These are phyloP conservation scores for Hammondia hammondi DNA, from an alignment of 169 alveolate genomes.

Conservation along the genomic window DNA sequence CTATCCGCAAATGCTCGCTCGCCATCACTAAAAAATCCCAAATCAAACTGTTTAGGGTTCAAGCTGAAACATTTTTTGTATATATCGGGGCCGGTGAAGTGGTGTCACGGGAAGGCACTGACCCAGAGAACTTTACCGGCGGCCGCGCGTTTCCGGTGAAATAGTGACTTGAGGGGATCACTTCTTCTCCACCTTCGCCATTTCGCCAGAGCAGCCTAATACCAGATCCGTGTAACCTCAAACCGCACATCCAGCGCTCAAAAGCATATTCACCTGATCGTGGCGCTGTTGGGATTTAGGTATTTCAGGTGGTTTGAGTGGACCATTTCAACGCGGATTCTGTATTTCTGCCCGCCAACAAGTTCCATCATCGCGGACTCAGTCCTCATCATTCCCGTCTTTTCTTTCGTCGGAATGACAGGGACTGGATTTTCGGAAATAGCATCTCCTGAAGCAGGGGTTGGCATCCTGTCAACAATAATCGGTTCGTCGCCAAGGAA, in stretches of 20 bases:
- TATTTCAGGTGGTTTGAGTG: slow-evolving; percentile 80
- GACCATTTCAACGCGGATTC: slow-evolving; percentile 83
- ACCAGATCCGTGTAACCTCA: not conserved
- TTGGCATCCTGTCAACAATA: slow-evolving; percentile 77
- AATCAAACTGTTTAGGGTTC: slow-evolving; percentile 45
- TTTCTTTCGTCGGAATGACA: slow-evolving; percentile 71
- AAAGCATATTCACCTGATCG: not conserved
- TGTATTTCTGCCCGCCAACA: slow-evolving; percentile 84
- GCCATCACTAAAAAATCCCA: slow-evolving; percentile 41
- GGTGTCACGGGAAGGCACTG: not conserved
- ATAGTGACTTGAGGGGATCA: slow-evolving; percentile 42
- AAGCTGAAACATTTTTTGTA: slow-evolving; percentile 12
- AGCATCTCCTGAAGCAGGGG: slow-evolving; percentile 59
- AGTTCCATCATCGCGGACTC: slow-evolving; percentile 83
- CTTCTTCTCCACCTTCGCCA: slow-evolving; percentile 18
- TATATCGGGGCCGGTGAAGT: not conserved
- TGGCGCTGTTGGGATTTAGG: not conserved
- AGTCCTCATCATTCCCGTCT: slow-evolving; percentile 65
- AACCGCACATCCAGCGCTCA: not conserved
- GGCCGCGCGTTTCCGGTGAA: slow-evolving; percentile 6
- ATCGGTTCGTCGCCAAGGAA: slow-evolving; percentile 74
- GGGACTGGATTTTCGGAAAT: slow-evolving; percentile 64
- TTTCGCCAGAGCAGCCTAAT: slow-evolving; percentile 58
- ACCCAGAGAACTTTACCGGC: slow-evolving; percentile 57
- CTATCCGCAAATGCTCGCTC: slow-evolving; percentile 52